These are phyloP conservation scores for Tetrapisispora arboricola DNA, from an alignment of 805 yeast genomes.

Conservation along the genomic window DNA sequence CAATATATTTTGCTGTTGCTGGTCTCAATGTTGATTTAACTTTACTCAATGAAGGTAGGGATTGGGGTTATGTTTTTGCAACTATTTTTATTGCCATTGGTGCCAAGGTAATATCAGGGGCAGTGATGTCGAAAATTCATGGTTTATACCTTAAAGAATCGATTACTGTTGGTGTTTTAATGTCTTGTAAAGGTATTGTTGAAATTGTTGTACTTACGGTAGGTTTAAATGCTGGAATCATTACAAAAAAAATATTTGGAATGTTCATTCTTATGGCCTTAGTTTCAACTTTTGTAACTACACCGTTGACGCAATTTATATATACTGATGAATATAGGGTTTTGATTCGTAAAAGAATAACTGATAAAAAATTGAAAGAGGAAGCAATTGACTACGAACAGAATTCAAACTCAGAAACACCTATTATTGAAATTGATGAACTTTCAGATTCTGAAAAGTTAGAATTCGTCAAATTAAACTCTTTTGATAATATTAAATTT, in stretches of 20 bases:
- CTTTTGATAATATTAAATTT: constrained; percentile 14
- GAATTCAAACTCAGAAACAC: not conserved
- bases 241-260: constrained; percentile 54
- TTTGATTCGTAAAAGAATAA: constrained; percentile 23
- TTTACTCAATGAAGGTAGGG: constrained; percentile 49
- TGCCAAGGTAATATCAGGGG: constrained; percentile 61
- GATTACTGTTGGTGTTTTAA: constrained; percentile 63
- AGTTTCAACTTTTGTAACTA: constrained; percentile 66
- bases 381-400: constrained; percentile 3
- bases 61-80: constrained; percentile 72
- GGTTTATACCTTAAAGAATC: constrained; percentile 68
- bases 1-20: constrained; percentile 70
- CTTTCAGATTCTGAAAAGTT: not conserved
- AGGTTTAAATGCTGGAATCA: constrained; percentile 63
- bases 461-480: constrained; percentile 3
- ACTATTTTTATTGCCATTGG: constrained; percentile 56
- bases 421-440: not conserved
- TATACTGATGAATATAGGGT: constrained; percentile 58
- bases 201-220: constrained; percentile 70
- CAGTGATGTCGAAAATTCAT: constrained; percentile 48
- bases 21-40: constrained; percentile 67
- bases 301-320: constrained; percentile 53
- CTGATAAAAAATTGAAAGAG: not conserved
- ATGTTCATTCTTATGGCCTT: constrained; percentile 82
- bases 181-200: constrained; percentile 86